These are phyloP conservation scores for Tarenaya hassleriana DNA, from an alignment of 345 rosid species.

Conservation along the genomic window DNA sequence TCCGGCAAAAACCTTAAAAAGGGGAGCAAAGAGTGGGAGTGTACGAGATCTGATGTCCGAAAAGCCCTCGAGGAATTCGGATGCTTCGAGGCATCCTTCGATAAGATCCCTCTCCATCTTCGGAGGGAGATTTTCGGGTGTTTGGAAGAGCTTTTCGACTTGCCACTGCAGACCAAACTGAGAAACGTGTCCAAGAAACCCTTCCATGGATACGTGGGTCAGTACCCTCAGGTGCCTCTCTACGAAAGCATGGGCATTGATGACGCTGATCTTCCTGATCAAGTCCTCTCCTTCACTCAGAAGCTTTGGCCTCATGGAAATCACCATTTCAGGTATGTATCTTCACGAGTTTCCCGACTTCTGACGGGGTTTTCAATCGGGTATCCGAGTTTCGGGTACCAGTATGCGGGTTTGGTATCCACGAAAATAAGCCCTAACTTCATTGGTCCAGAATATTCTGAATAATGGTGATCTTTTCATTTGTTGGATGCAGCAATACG, in stretches of 20 bases:
- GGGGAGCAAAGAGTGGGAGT: slow-evolving; percentile 40
- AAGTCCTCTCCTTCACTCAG: slow-evolving; percentile 32
- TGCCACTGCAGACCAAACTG: slow-evolving; percentile 45
- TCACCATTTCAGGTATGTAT: slow-evolving; percentile 42
- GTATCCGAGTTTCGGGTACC: too few species aligned
- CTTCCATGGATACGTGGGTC: slow-evolving; percentile 52
- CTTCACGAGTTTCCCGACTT: too few species aligned
- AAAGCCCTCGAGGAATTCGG: slow-evolving; percentile 53
- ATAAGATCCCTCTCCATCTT: slow-evolving; percentile 32
- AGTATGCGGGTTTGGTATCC: too few species aligned
- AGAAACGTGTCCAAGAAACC: slow-evolving; percentile 44
- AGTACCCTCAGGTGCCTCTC: slow-evolving; percentile 45
- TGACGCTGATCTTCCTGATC: slow-evolving; percentile 28
- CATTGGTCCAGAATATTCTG: too few species aligned
- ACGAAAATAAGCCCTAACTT: too few species aligned
- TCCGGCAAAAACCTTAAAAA: slow-evolving; percentile 30
- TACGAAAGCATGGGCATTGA: slow-evolving; percentile 65
- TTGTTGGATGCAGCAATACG: slow-evolving; percentile 31
- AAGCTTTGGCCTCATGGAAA: slow-evolving; percentile 53
- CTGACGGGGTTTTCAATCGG: too few species aligned
- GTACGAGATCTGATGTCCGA: slow-evolving; percentile 30
- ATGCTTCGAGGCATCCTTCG: slow-evolving; percentile 53
- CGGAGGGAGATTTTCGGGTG: slow-evolving; percentile 29
- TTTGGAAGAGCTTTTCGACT: slow-evolving; percentile 46
- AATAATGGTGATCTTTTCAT: too few species aligned